These are phyloP conservation scores for Glycine tomentella DNA, from an alignment of 306 rosid genomes.

Conservation along the genomic window DNA sequence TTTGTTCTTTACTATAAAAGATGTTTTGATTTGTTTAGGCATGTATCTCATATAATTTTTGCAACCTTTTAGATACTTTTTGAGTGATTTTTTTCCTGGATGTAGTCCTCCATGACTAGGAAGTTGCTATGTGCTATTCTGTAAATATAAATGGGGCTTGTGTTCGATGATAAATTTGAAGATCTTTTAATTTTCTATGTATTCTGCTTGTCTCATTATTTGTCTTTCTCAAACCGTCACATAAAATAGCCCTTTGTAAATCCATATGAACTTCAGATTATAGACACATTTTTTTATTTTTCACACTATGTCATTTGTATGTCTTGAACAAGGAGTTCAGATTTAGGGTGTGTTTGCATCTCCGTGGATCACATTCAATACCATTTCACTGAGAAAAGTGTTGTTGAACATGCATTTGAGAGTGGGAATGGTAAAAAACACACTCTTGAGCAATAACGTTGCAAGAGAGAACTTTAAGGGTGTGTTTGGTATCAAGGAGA, in stretches of 20 bases:
- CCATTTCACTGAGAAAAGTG: neutral
- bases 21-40: constrained; percentile 43
- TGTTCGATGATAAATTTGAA: constrained; percentile 27
- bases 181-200: neutral
- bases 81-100: neutral
- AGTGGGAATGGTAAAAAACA: neutral
- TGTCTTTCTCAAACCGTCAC: neutral
- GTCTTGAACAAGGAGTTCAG: constrained; percentile 8
- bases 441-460: neutral
- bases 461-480: too few species aligned
- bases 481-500: too few species aligned
- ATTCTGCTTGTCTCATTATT: neutral
- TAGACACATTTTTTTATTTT: neutral
- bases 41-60: constrained; percentile 49
- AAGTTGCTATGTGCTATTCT: constrained; percentile 38
- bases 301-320: neutral
- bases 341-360: neutral
- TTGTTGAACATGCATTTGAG: neutral
- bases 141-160: constrained; percentile 47
- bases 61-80: constrained; percentile 12
- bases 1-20: constrained; percentile 10
- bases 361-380: neutral
- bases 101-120: constrained; percentile 9
- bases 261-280: neutral
- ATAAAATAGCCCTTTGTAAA: neutral